These are phyloP conservation scores for Euphrasia confusa DNA, from an alignment of 257 asterid genomes.

Conservation along the genomic window DNA sequence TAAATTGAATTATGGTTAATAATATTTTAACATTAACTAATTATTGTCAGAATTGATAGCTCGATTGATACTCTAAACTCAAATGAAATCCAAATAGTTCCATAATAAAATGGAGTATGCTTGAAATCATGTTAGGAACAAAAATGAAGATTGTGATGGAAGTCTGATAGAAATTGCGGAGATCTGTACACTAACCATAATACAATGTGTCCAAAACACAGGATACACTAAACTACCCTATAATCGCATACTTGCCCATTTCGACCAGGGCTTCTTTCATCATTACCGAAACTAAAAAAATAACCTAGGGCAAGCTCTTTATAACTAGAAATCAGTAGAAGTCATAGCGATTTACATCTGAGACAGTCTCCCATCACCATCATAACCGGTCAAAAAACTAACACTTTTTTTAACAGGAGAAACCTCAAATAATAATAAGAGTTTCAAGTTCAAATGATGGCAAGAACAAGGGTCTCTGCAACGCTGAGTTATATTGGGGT, in stretches of 20 bases:
- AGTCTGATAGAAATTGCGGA: background rate
- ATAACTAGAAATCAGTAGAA: constrained; percentile 10
- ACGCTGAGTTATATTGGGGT: background rate
- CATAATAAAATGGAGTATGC: no score
- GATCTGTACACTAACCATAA: constrained; percentile 24
- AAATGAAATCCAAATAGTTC: no score
- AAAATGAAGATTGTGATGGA: background rate
- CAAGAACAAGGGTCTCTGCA: background rate
- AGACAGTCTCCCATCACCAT: constrained; percentile 2
- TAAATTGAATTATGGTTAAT: no score
- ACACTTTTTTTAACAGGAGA: background rate
- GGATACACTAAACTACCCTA: constrained; percentile 11
- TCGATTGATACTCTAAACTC: no score
- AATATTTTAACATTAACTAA: no score
- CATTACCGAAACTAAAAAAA: constrained; percentile 18
- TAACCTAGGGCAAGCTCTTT: constrained; percentile 28
- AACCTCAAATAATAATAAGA: background rate
- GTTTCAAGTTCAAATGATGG: constrained; percentile 2
- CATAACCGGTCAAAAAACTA: constrained; percentile 12
- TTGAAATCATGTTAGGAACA: no score
- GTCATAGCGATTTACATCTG: constrained; percentile 3
- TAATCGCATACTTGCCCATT: constrained; percentile 5
- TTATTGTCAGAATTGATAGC: no score
- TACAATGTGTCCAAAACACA: background rate
- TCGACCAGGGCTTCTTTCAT: constrained; percentile 9